A percentile compares a stretch with the other conserved stretches of the same genome.
These are phyloP conservation scores for Helotiales sp. DNA, from an alignment of 2,329 filamentous ascomycete genomes.

Conservation along the genomic window DNA sequence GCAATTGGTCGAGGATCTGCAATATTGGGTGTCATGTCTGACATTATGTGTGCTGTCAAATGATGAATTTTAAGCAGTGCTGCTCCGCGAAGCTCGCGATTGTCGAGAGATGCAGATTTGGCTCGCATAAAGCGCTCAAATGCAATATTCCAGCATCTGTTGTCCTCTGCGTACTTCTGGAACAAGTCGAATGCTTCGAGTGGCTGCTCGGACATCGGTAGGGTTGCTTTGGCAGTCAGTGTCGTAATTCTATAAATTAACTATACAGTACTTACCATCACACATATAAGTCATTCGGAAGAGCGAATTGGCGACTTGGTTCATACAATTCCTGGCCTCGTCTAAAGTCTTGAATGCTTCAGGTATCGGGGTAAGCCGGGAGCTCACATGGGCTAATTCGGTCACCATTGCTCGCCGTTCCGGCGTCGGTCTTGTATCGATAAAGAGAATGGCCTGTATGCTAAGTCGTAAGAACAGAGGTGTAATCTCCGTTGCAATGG, in stretches of 20 bases:
- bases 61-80: slow-evolving; percentile 42
- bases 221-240: slow-evolving; percentile 17
- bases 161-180: slow-evolving; percentile 21
- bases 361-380: slow-evolving; percentile 22
- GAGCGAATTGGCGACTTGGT: slow-evolving; percentile 34
- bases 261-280: slow-evolving; percentile 20
- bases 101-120: slow-evolving; percentile 29
- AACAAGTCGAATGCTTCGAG: slow-evolving; percentile 22
- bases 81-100: slow-evolving; percentile 39
- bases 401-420: slow-evolving; percentile 31
- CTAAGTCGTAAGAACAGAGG: slow-evolving; percentile 38
- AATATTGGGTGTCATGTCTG: slow-evolving; percentile 18
- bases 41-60: slow-evolving; percentile 35
- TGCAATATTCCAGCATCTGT: slow-evolving; percentile 33
- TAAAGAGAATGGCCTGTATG: slow-evolving; percentile 39
- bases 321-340: slow-evolving; percentile 33
- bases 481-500: slow-evolving; percentile 35
- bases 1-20: slow-evolving; percentile 27
- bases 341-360: slow-evolving; percentile 34
- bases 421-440: slow-evolving; percentile 34
- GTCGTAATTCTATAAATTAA: background rate
- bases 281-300: slow-evolving; percentile 37
- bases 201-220: slow-evolving; percentile 31
- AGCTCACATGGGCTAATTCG: slow-evolving; percentile 27
- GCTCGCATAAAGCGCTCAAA: slow-evolving; percentile 39